phyloP scores from a whole-genome alignment of 192 early-diverging fungal species.

The Coemansia sp. region DNA sequence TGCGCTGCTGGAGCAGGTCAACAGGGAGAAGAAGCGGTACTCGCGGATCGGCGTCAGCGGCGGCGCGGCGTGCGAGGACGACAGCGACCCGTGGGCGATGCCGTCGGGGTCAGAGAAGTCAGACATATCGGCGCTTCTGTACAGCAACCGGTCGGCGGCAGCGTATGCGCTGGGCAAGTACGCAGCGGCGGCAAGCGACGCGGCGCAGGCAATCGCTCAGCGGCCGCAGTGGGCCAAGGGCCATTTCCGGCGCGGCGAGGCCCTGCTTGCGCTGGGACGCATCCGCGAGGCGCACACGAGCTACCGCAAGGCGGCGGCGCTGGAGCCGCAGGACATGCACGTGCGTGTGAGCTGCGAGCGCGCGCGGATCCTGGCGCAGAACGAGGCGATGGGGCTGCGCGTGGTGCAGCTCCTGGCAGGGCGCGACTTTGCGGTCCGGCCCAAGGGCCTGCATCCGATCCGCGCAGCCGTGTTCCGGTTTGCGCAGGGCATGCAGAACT shows the following conservation, averaged over 20 bases:
- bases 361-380: constrained; percentile 57
- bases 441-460: constrained; percentile 63
- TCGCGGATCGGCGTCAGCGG: background rate
- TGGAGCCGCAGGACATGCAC: constrained; percentile 55
- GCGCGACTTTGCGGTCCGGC: constrained; percentile 62
- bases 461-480: constrained; percentile 72
- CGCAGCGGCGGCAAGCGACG: constrained; percentile 37
- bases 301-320: constrained; percentile 45
- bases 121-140: constrained; percentile 42
- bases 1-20: constrained; percentile 33
- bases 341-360: constrained; percentile 55
- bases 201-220: constrained; percentile 20
- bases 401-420: constrained; percentile 71
- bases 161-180: constrained; percentile 43
- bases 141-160: constrained; percentile 46
- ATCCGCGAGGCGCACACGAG: constrained; percentile 53
- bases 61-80: background rate
- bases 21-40: background rate
- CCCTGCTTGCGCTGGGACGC: constrained; percentile 50
- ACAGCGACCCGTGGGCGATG: constrained; percentile 7
- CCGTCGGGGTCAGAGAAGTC: constrained; percentile 22
- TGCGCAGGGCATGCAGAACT: constrained; percentile 81
- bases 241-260: constrained; percentile 63
- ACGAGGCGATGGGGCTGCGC: constrained; percentile 57
- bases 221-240: constrained; percentile 55